These are phyloP conservation scores for Prunus dulcis DNA, from an alignment of 306 rosid genomes.

Conservation along the genomic window DNA sequence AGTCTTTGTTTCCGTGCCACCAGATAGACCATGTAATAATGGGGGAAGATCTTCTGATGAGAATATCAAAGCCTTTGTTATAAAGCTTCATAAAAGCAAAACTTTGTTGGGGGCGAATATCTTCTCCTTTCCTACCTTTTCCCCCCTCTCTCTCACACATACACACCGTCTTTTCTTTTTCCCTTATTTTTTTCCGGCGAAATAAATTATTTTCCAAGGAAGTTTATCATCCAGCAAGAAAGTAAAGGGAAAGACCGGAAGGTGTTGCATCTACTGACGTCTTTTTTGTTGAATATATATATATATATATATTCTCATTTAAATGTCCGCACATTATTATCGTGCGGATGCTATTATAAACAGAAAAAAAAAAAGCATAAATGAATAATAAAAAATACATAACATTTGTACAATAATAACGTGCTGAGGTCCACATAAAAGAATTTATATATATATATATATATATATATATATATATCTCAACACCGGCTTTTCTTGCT, in stretches of 20 bases:
- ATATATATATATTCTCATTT: too few relatives aligned
- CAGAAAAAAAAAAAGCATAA: rapidly evolving
- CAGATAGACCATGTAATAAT: constrained; percentile 49
- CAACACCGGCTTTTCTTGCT: not conserved
- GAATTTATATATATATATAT: not conserved
- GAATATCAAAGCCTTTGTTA: constrained; percentile 56
- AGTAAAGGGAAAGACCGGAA: not conserved
- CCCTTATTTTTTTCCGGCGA: constrained; percentile 3
- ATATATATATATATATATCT: too few relatives aligned
- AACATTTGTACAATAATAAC: too few relatives aligned
- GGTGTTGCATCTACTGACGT: not conserved
- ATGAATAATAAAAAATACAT: too few relatives aligned
- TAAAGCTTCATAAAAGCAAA: constrained; percentile 32
- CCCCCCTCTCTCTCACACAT: constrained; percentile 18
- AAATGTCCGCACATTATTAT: too few relatives aligned
- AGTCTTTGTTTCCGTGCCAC: constrained; percentile 45
- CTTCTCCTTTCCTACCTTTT: constrained; percentile 21
- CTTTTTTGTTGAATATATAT: not conserved
- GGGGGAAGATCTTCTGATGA: constrained; percentile 47
- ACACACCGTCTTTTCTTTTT: not conserved
- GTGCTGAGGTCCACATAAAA: not conserved
- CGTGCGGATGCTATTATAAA: too few relatives aligned
- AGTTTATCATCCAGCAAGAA: constrained; percentile 8
- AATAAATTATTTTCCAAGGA: constrained; percentile 25
- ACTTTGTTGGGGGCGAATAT: constrained; percentile 53